These are phyloP conservation scores for Botrytis aclada DNA, from an alignment of 2,329 filamentous ascomycete species.

Conservation along the genomic window DNA sequence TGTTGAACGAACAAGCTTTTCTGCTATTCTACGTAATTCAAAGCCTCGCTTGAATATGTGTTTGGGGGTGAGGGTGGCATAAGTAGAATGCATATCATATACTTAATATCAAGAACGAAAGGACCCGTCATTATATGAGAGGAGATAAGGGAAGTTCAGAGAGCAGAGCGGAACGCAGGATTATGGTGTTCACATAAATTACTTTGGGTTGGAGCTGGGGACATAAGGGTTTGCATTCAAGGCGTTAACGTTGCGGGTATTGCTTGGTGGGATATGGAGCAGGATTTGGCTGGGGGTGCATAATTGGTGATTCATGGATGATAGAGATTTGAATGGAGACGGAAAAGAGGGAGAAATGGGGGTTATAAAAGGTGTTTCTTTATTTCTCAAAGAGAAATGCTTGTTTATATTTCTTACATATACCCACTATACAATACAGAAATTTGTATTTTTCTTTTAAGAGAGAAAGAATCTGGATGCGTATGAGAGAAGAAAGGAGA, in stretches of 20 bases:
- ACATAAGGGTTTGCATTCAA: neutral
- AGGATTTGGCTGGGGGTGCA: constrained; percentile 3
- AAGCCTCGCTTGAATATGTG: constrained; percentile 41
- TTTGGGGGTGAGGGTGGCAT: neutral
- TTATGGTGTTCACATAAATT: neutral
- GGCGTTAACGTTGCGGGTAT: neutral
- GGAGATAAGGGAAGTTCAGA: neutral
- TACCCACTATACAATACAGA: neutral
- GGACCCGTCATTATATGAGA: neutral
- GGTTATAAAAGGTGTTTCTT: constrained; percentile 1
- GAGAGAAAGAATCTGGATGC: neutral
- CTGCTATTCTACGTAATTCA: constrained; percentile 81
- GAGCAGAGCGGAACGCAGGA: neutral
- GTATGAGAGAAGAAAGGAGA: too few relatives aligned
- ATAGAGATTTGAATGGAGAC: neutral
- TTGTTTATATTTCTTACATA: neutral
- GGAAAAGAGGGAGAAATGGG: neutral
- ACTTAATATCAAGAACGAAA: neutral
- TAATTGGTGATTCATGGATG: neutral
- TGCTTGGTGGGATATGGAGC: constrained; percentile 3
- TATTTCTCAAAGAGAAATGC: neutral
- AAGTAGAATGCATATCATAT: neutral
- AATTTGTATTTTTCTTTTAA: neutral
- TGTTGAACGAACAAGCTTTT: constrained; percentile 83
- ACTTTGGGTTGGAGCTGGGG: neutral